Evolutionary conservation across 192 early-diverging fungal species (phyloP).

Genomic region (Backusella macrospora): DNA sequence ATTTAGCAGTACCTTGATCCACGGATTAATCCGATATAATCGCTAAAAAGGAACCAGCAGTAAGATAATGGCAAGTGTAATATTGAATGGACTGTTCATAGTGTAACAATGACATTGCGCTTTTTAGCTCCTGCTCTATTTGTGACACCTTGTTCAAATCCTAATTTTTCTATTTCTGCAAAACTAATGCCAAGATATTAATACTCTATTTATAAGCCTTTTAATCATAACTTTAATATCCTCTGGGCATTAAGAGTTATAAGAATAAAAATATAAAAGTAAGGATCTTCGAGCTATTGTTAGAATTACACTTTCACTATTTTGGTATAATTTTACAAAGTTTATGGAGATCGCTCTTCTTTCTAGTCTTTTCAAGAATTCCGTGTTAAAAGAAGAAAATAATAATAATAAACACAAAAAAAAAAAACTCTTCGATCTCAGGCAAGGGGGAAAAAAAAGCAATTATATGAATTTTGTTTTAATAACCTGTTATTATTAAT

Average conservation of each 20-base stretch:
- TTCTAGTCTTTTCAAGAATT: background rate
- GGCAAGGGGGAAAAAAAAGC: background rate
- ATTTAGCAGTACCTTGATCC: too few species aligned
- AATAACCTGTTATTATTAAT: background rate
- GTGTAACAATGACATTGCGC: background rate
- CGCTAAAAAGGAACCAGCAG: background rate
- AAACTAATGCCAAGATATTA: conserved; percentile 10
- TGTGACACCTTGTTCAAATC: conserved; percentile 2
- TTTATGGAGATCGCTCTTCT: background rate
- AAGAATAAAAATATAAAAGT: background rate
- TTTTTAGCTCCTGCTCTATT: background rate
- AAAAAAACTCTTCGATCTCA: background rate
- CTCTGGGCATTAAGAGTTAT: background rate
- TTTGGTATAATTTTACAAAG: background rate
- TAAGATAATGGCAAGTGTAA: background rate
- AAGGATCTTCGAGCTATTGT: background rate
- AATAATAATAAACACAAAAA: too few species aligned
- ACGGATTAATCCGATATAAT: background rate
- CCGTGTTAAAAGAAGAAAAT: background rate
- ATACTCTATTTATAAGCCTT: background rate
- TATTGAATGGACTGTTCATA: background rate
- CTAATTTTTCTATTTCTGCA: conserved; percentile 12
- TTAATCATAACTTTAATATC: background rate
- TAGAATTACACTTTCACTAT: background rate
- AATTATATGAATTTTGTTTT: background rate